Evolutionary conservation across 371 early-diverging fungal genomes (phyloP).

Genomic region (Mucor velutinosus): DNA sequence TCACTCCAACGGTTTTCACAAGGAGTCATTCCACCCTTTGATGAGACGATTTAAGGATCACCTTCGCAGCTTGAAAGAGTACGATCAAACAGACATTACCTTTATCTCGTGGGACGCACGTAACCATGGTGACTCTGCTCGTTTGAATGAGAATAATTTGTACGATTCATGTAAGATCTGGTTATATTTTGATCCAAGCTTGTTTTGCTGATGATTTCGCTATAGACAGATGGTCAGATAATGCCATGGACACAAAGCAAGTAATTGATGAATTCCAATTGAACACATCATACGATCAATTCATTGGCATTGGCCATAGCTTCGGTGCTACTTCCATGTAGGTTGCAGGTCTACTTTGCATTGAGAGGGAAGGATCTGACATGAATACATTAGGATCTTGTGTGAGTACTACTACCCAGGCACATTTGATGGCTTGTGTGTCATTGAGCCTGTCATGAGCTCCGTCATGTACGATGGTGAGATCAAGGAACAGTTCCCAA

Average conservation of each 20-base stretch:
- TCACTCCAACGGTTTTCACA: slow-evolving; percentile 49
- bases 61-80: slow-evolving; percentile 22
- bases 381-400: slow-evolving; percentile 27
- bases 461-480: slow-evolving; percentile 10
- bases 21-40: slow-evolving; percentile 41
- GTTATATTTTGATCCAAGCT: not conserved
- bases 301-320: slow-evolving; percentile 49
- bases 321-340: slow-evolving; percentile 50
- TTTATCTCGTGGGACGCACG: slow-evolving; percentile 46
- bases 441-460: slow-evolving; percentile 36
- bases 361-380: slow-evolving; percentile 4
- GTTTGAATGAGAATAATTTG: slow-evolving; percentile 33
- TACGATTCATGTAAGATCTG: slow-evolving; percentile 27
- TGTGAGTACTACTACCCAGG: slow-evolving; percentile 37
- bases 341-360: slow-evolving; percentile 18
- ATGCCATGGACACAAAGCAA: slow-evolving; percentile 44
- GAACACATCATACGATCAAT: slow-evolving; percentile 21
- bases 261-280: slow-evolving; percentile 33
- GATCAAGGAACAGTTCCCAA: slow-evolving; percentile 9
- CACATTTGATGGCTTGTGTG: slow-evolving; percentile 38
- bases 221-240: slow-evolving; percentile 44
- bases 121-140: slow-evolving; percentile 51
- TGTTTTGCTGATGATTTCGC: not conserved
- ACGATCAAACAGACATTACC: slow-evolving; percentile 28
- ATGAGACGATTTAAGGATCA: slow-evolving; percentile 26